Evolutionary conservation across 1,284 basidiomycete genomes (phyloP).

Genomic region (Cystobasidium sp.): DNA sequence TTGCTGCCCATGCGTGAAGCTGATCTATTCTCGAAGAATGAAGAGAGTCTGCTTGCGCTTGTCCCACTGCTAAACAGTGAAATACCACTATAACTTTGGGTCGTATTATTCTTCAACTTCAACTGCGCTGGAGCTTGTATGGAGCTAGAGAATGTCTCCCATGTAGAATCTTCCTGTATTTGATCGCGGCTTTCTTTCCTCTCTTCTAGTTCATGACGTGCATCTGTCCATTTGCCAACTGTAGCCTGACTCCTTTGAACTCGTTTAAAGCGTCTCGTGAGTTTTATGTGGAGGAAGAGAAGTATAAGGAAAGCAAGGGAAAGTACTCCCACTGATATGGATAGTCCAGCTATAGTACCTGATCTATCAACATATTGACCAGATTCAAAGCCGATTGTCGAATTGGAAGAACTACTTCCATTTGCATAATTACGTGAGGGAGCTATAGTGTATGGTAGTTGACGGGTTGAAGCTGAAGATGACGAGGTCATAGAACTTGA

Average conservation of each 20-base stretch:
- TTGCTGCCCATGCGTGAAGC: background rate
- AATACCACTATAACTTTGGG: background rate
- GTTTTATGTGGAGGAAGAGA: conserved; percentile 1
- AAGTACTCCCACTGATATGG: conserved; percentile 2
- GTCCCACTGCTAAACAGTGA: background rate
- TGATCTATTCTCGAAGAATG: conserved; percentile 15
- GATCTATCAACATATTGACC: conserved; percentile 1
- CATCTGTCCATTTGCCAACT: conserved; percentile 8
- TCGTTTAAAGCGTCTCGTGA: background rate
- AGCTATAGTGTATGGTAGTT: background rate
- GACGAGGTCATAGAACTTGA: too few species aligned
- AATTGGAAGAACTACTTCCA: background rate
- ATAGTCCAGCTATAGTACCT: conserved; percentile 2
- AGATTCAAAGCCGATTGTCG: background rate
- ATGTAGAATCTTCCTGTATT: background rate
- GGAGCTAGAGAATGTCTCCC: conserved; percentile 4
- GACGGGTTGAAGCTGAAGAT: background rate
- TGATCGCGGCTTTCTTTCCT: too few species aligned
- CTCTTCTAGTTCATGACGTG: background rate
- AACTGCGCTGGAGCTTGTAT: background rate
- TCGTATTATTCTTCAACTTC: background rate
- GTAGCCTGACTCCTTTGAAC: background rate
- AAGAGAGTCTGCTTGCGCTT: background rate
- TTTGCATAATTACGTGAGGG: background rate
- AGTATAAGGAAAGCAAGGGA: conserved; percentile 5